Conservation (phyloP, 1,284 basidiomycete species). For the Retiboletus fuscus region DNA sequence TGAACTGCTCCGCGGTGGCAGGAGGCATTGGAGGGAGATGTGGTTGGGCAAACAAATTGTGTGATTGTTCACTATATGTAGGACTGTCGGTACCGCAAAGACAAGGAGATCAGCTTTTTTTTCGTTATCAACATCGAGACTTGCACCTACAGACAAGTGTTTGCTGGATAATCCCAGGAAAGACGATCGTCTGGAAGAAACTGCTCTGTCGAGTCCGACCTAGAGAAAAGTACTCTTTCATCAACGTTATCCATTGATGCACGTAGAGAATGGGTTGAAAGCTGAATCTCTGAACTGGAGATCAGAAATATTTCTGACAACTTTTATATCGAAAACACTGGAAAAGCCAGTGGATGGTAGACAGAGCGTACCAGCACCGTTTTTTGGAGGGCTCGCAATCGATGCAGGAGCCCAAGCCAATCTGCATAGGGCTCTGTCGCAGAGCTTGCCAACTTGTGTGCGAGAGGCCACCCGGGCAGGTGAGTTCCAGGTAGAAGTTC, state of each 20-base stretch:
- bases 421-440: no score
- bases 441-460: slow-evolving; percentile 23
- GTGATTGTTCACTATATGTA: neutral
- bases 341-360: slow-evolving; percentile 4
- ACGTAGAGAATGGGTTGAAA: neutral
- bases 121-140: neutral
- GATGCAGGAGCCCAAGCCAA: neutral
- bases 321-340: slow-evolving; percentile 22
- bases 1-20: neutral
- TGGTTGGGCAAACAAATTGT: neutral
- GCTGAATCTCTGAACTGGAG: neutral
- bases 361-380: neutral
- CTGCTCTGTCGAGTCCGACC: neutral
- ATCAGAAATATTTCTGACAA: neutral
- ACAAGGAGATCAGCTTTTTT: slow-evolving; percentile 17
- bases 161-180: neutral
- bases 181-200: neutral
- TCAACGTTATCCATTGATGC: slow-evolving; percentile 18
- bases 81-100: slow-evolving; percentile 11
- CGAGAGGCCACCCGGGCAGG: neutral
- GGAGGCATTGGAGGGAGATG: neutral
- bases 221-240: neutral
- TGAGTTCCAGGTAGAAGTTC: neutral
- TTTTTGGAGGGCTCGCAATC: neutral
- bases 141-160: slow-evolving; percentile 17